Evolutionary conservation across 352 stramenopile genomes (phyloP).

Genomic region (Phytophthora cryptogea): DNA sequence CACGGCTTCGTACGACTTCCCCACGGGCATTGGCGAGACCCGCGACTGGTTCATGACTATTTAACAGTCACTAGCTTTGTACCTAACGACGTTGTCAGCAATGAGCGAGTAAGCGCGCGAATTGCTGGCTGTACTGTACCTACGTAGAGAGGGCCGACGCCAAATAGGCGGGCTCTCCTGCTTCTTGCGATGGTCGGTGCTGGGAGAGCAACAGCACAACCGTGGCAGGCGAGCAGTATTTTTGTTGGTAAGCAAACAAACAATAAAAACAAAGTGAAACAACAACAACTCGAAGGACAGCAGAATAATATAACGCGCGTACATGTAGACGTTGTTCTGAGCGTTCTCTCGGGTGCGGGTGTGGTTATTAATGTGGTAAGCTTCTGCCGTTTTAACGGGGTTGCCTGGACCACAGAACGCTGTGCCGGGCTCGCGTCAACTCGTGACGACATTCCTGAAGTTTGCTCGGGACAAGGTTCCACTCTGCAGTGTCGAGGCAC

Average conservation of each 20-base stretch:
- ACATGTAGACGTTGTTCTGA: too few species aligned
- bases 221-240: slow-evolving; percentile 6
- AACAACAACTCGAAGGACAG: neutral
- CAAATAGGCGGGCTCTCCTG: slow-evolving; percentile 6
- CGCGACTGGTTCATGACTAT: slow-evolving; percentile 73
- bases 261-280: slow-evolving; percentile 15
- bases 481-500: too few species aligned
- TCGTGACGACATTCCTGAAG: slow-evolving; percentile 7
- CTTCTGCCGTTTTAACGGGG: too few species aligned
- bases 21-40: slow-evolving; percentile 62
- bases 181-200: slow-evolving; percentile 10
- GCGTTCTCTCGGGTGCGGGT: too few species aligned
- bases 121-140: slow-evolving; percentile 20
- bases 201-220: slow-evolving; percentile 15
- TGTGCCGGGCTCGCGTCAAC: too few species aligned
- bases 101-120: neutral
- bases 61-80: slow-evolving; percentile 16
- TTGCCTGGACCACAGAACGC: too few species aligned
- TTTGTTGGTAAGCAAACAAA: slow-evolving; percentile 18
- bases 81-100: slow-evolving; percentile 14
- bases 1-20: slow-evolving; percentile 59
- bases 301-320: too few species aligned
- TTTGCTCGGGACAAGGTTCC: too few species aligned
- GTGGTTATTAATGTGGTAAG: too few species aligned
- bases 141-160: slow-evolving; percentile 14